Base-by-base conservation (phyloP, 371 early-diverging fungal species). In the Mortierella sp. region DNA sequence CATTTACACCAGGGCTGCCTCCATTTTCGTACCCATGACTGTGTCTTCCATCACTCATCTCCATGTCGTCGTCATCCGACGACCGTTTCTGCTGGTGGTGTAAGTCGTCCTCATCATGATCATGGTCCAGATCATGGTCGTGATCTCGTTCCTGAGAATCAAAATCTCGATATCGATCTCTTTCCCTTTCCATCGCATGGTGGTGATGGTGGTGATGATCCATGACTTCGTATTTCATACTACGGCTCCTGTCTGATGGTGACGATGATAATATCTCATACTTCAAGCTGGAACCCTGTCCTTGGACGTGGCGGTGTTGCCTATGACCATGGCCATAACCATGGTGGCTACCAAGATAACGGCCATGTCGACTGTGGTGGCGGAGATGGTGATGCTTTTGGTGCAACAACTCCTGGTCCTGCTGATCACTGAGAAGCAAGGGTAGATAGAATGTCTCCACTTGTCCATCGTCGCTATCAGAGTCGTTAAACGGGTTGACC, bases 401-500 rank as follows among this genome's bases (percentile, higher is more conserved):
- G 13, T 67, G 48, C 13, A 62, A 16, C 12, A 51, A 37, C 17
- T 62, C 67, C 22, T 66, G 67, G 17, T 54, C 63, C 24, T 59
- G 60, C 16, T 67, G 73, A 41, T 73, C 67, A n/a, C 63, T 67
- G 14, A 67, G 67, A 9, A 73, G 25, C 16, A 73, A 51, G 7
- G 79, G 79, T 9, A 79, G 71, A 45, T 79, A 73, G 22, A 66
- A 73, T 14, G 63, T 79, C 12, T 78, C 81, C n/a, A 86, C 88
- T 29, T 84, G 79, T 0, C 78, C 84, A 17, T 78, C 81, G 17
- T 87, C 86, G 17, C 81, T 82, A 31, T 86, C 89, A 6, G 88
- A 85, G 53, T 90, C 91, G 29, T 88, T 79, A 67, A 86, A 91
- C 0, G 88, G 87, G 40, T 89, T 86, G 21, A 87, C 85, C 48